phyloP scores from a whole-genome alignment of 768 basidiomycete species.

The Cystobasidium ongulense region DNA sequence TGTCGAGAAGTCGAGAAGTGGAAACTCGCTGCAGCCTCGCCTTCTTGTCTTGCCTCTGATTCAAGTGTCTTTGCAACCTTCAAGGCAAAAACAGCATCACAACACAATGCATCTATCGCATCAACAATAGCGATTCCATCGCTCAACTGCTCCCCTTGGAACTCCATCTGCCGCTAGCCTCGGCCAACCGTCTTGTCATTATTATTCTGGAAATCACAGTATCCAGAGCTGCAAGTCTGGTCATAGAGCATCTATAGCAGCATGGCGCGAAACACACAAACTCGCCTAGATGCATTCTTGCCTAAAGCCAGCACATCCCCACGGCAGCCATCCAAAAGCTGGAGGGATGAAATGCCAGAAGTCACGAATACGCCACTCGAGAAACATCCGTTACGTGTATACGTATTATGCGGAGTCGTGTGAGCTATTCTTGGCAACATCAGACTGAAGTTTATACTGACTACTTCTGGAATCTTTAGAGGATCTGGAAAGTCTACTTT shows the following conservation, averaged over 20 bases:
- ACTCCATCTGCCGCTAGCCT: too few species aligned
- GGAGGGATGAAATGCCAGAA: background rate
- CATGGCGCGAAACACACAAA: background rate
- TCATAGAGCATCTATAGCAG: background rate
- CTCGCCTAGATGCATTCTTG: constrained; percentile 21
- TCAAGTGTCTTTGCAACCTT: too few species aligned
- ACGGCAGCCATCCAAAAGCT: background rate
- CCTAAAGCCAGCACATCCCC: background rate
- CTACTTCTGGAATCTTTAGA: background rate
- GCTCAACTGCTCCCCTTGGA: too few species aligned
- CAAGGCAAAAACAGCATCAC: too few species aligned
- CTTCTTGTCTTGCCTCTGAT: too few species aligned
- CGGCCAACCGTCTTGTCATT: too few species aligned
- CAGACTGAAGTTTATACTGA: background rate
- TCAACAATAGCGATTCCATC: too few species aligned
- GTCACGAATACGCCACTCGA: background rate
- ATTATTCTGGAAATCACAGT: too few species aligned
- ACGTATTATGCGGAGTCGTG: constrained; percentile 25
- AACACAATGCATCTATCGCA: too few species aligned
- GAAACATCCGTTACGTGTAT: constrained; percentile 2
- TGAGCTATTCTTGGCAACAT: background rate
- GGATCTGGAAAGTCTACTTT: constrained; percentile 32
- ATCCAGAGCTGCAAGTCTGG: too few species aligned
- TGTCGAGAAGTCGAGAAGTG: too few species aligned
- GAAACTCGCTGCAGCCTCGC: too few species aligned